Evolutionary conservation across 495 filamentous ascomycete genomes (phyloP), one percentile per base, ranked within the genome.

Genomic region (Tuber borchii): DNA sequence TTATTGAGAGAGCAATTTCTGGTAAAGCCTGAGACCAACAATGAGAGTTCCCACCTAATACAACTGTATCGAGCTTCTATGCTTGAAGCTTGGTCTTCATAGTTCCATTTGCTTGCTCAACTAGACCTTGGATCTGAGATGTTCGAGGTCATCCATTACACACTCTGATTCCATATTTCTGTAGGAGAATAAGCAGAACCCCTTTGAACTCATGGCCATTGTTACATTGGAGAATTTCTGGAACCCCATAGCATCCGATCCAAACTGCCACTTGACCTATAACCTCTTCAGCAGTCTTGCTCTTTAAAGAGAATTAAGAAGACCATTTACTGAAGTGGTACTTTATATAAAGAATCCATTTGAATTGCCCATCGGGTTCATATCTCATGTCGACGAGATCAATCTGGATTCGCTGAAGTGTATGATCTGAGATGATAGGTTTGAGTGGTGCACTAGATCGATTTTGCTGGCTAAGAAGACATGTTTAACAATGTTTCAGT

Each of bases 11-110:
- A 12, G n/a, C 20, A 7, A 74, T 69, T 69, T 74, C 56, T 8
- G 40, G 14, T 69, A 74, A 74, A 12, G 39, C 39, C 0, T 31
- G 31, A 3, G 7, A 69, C 73, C 51, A 69, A 37, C 34, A 17
- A 20, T 19, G 34, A 73, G 74, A 43, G 81, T 84, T 70, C 75
- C 83, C 22, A 14, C 9, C n/a, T 31, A 2, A 26, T 61, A 9
- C 51, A 14, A 61, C 2, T 1, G 51, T 70, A 75, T 84, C n/a
- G 77, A 84, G 37, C 77, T 83, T 46, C 82, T 80, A 77, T 9
- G 9, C 44, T 20, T 10, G 34, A 31, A 79, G 12, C 34, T 78
- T 77, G 0, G n/a, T 71, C 48, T 73, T 74, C 9, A 75, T 37
- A 19, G 45, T 40, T 26, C 78, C 34, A 71, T 78, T 78, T 6